Base-by-base conservation (phyloP, 306 rosid species). In the Prunus salicina region DNA sequence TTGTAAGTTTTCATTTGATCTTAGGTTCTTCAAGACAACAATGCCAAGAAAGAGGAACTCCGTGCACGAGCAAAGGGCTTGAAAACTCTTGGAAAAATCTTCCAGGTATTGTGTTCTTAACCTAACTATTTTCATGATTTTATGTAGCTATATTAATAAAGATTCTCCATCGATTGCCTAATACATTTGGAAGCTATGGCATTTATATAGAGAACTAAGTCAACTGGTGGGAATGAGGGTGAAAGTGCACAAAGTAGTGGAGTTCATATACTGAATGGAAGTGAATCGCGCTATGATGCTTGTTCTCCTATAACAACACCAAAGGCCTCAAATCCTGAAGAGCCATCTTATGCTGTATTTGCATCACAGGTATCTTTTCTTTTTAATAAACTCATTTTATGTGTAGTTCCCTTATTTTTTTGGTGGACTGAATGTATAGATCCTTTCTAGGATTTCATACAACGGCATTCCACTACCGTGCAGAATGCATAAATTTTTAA, bases 51-150 rank as follows among this genome's bases (percentile, higher is more conserved):
- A 82, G 98, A 95, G 86, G 98, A 92, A 76, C 90, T 92, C 70
- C 97, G 93, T 18, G 97, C 90, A 45, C 93, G 98, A 74, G 98
- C 98, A 38, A 95, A 95, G 84, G 98, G 97, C 64, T 84, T 95
- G 88, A 95, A 95, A 85, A 88, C 95, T 53, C 98, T 95, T 67
- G 98, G 98, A 69, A 95, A 89, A 92, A 90, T 95, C 74, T 92
- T 95, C 84, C 98, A 92, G 98, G 98, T 95, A 81, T 55, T 73
- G 71, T 76, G 73, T 80, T 24, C 61, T 73, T 70, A 46, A 53
- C 12, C 51, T 77, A 49, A 34, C 41, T 34, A 34, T 69, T 75
- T 15, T 43, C 22, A 28, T 53, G 73, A 50, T 50, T 67, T 47
- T 19, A 14, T 24, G 2, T 58, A 71, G 47, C 65, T 82, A 32